Conservation (phyloP, 768 basidiomycete species). For the Naganishia vaughanmartiniae region DNA sequence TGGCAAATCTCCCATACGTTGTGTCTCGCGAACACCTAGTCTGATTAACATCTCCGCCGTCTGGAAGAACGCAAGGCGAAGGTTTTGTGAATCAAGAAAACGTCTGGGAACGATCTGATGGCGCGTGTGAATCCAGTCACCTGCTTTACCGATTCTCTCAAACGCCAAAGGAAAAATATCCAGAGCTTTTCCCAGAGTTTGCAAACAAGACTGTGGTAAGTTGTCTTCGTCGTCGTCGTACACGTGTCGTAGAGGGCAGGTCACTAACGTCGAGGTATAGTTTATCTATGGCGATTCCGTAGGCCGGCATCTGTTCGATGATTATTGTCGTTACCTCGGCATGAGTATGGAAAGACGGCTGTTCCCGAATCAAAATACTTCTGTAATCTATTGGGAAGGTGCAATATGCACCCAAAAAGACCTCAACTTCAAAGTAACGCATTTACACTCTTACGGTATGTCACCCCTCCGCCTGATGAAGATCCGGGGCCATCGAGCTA, state of each 20-base stretch:
- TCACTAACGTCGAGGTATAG: background rate
- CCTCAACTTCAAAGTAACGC: constrained; percentile 15
- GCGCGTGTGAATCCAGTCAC: constrained; percentile 16
- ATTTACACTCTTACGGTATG: constrained; percentile 8
- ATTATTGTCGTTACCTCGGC: constrained; percentile 4
- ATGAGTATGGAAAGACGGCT: background rate
- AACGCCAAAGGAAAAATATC: constrained; percentile 10
- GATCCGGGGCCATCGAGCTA: background rate
- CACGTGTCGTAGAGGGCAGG: background rate
- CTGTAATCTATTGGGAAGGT: constrained; percentile 12
- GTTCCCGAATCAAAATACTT: background rate
- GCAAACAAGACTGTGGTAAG: constrained; percentile 21
- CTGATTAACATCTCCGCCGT: background rate
- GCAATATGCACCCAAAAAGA: background rate
- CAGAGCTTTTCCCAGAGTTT: constrained; percentile 3
- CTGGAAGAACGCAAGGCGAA: constrained; percentile 12
- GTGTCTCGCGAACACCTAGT: background rate
- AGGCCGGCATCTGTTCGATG: constrained; percentile 10
- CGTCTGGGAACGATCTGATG: constrained; percentile 21
- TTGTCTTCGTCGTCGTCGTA: background rate
- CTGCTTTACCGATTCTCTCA: constrained; percentile 19
- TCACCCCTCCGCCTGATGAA: background rate
- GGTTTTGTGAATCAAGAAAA: constrained; percentile 20
- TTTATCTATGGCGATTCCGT: constrained; percentile 23
- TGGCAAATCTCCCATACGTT: background rate